Conservation (phyloP, 2,329 filamentous ascomycete genomes). For the Leptosphaerulina australis region DNA sequence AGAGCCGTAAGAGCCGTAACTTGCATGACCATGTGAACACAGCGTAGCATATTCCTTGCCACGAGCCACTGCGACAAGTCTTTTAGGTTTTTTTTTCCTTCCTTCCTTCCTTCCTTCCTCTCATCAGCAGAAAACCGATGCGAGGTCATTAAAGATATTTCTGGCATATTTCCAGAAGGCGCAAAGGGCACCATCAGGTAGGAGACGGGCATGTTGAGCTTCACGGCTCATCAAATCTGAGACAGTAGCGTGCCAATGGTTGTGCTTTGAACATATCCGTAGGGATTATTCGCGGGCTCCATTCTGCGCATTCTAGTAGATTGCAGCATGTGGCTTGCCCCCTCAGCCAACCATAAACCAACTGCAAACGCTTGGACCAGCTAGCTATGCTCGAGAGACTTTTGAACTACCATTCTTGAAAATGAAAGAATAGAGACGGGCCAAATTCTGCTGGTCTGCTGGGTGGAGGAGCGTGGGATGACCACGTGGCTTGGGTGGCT, state of each 20-base stretch:
- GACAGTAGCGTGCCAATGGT: slow-evolving; percentile 28
- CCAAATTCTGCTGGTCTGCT: too few species aligned
- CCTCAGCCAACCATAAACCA: slow-evolving; percentile 5
- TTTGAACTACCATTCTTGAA: background rate
- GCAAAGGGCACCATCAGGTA: slow-evolving; percentile 13
- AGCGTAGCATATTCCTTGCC: slow-evolving; percentile 8
- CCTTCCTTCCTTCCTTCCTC: too few species aligned
- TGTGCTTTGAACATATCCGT: slow-evolving; percentile 13
- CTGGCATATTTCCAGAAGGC: slow-evolving; percentile 26
- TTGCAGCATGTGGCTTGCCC: background rate
- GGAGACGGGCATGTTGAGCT: slow-evolving; percentile 7
- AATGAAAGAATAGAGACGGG: background rate
- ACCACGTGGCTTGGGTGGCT: slow-evolving; percentile 16
- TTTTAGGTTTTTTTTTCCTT: too few species aligned
- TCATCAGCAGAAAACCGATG: background rate
- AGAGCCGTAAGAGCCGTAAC: slow-evolving; percentile 11
- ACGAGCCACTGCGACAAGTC: slow-evolving; percentile 15
- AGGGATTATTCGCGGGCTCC: slow-evolving; percentile 14
- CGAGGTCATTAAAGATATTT: slow-evolving; percentile 19
- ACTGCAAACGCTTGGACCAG: slow-evolving; percentile 1
- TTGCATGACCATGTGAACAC: slow-evolving; percentile 6
- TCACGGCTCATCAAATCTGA: slow-evolving; percentile 25
- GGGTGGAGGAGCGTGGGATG: slow-evolving; percentile 6
- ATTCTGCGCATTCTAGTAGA: slow-evolving; percentile 22
- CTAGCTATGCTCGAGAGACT: background rate